Evolutionary conservation across 2,329 filamentous ascomycete species (phyloP), one percentile per base, ranked within the genome.

Genomic region (Fusarium domesticum): DNA sequence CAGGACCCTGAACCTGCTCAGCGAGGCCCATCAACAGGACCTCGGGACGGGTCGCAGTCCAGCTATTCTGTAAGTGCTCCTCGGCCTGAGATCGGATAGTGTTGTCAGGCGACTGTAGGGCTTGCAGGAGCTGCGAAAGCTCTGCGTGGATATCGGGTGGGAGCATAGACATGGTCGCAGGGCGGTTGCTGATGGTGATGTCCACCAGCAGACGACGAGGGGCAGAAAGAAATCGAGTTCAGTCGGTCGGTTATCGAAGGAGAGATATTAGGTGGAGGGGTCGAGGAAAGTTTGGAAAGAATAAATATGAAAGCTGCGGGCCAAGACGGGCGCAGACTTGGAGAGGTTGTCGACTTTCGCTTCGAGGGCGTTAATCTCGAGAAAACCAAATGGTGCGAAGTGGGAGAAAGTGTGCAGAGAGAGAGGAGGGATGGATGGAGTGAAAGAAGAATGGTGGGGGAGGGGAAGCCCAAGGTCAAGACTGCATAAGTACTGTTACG

Each of bases 11-110:
- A 58, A 96, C 84, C 71, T 97, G 92, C 72, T 97, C 93, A 32
- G 87, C 91, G 59, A 98, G 74, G 54, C 91, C 93, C 86, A 97
- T 93, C 64, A 98, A 74, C 57, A 97, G 76, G 58, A 95, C 78
- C 62, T 96, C 91, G 28, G 93, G 91, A 49, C 87, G 81, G 45
- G 81, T 78, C 50, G 75, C 73, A 28, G 90, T 87, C 93, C 93
- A 98, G 76, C 90, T 91, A 70, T 82, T 88, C 67, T 89, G 88
- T 51, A 98, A 75, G 67, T 91, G 86, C 54, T 95, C 89, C 70
- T 98, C 93, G 40, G 92, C 92, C 67, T 89, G 83, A 20, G 87
- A 82, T 65, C 93, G 85, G 59, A 89, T 78, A 46, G 77, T 76
- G 72, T 98, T 98, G 72, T 98, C 92, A 59, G 89, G 73, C 37